Evolutionary conservation across 208 protist genomes (phyloP).

Genomic region (Phytomonas serpens): DNA sequence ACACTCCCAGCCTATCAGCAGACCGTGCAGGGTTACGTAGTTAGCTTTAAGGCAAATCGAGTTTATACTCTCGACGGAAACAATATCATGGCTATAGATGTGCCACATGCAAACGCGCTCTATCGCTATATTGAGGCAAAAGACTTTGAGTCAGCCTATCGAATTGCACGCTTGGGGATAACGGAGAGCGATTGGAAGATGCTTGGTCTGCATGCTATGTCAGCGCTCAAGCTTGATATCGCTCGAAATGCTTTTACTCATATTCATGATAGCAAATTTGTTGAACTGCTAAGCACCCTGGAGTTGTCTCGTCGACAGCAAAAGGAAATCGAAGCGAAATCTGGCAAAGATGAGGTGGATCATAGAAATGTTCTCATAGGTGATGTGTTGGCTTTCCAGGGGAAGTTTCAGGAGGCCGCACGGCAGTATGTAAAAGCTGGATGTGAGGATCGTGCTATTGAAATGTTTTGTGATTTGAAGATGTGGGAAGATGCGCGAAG

Average conservation of each 20-base stretch:
- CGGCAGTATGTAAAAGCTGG: conserved; percentile 80
- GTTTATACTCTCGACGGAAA: conserved; percentile 90
- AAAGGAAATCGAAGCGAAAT: conserved; percentile 12
- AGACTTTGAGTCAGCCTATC: conserved; percentile 87
- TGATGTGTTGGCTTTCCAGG: conserved; percentile 92
- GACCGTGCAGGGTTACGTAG: conserved; percentile 89
- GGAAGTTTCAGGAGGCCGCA: conserved; percentile 90
- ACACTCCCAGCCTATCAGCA: conserved; percentile 91
- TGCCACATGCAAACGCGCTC: conserved; percentile 88
- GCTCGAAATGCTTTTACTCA: conserved; percentile 90
- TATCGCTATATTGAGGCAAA: conserved; percentile 90
- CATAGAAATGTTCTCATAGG: conserved; percentile 40
- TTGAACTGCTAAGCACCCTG: conserved; percentile 89
- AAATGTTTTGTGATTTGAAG: conserved; percentile 94
- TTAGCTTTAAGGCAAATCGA: conserved; percentile 93
- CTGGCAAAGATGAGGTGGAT: background rate
- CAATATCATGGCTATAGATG: conserved; percentile 87
- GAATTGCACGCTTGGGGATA: conserved; percentile 91
- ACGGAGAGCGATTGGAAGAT: conserved; percentile 93
- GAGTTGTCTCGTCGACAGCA: conserved; percentile 61
- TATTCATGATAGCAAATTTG: conserved; percentile 87
- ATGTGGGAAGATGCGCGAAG: conserved; percentile 91
- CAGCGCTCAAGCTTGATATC: conserved; percentile 83
- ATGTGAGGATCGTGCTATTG: conserved; percentile 72
- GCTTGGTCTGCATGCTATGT: conserved; percentile 90